phyloP scores from a whole-genome alignment of 2,329 filamentous ascomycete species.

The Thelonectria olida region DNA sequence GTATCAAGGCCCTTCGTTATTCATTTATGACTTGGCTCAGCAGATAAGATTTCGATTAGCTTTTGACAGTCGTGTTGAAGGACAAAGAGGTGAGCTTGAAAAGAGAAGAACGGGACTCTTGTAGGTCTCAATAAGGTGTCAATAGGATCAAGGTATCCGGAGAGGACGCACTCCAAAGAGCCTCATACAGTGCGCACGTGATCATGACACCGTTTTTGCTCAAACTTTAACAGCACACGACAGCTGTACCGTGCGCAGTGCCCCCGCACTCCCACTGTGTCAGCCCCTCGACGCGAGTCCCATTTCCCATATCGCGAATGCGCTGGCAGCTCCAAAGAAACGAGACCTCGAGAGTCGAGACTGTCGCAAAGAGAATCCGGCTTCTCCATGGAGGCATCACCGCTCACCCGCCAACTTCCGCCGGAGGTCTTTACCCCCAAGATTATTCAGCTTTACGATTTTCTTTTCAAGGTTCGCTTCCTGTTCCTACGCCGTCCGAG shows the following conservation, averaged over 20 bases:
- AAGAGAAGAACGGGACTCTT: not conserved
- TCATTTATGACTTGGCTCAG: too few species aligned
- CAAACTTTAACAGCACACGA: not conserved
- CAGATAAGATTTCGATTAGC: too few species aligned
- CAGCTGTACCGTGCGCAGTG: constrained; percentile 1
- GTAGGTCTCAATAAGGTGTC: not conserved
- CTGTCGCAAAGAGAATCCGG: constrained; percentile 5
- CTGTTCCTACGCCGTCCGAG: constrained; percentile 15
- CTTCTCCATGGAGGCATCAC: constrained; percentile 81
- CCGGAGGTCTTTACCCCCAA: constrained; percentile 94
- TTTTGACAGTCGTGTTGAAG: too few species aligned
- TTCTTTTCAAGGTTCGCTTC: constrained; percentile 78
- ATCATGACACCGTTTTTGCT: not conserved
- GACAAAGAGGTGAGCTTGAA: too few species aligned
- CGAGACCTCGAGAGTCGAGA: not conserved
- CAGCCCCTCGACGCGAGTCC: constrained; percentile 19
- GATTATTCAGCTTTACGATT: constrained; percentile 88
- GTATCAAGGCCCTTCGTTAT: too few species aligned
- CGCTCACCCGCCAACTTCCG: constrained; percentile 89
- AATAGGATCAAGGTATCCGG: not conserved
- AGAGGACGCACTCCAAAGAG: constrained; percentile 6
- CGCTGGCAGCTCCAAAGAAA: constrained; percentile 11
- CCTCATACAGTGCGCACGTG: constrained; percentile 24
- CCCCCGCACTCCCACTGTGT: not conserved
- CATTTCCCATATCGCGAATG: constrained; percentile 17